phyloP scores from a whole-genome alignment of 768 basidiomycete genomes.

The Mycena filopes region DNA sequence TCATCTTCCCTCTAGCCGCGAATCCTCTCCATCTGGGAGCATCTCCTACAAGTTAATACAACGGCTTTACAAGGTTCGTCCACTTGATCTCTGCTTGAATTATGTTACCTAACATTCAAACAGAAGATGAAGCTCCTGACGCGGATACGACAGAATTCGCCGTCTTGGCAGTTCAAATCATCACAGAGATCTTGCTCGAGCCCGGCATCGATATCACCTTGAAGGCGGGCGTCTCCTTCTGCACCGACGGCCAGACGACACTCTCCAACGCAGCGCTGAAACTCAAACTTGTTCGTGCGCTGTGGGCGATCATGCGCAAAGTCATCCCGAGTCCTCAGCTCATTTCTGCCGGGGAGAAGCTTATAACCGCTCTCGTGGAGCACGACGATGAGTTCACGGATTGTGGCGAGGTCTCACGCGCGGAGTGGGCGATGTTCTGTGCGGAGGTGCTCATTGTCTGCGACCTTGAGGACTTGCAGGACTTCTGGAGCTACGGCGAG shows the following conservation, averaged over 20 bases:
- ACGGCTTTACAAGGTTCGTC: conserved; percentile 56
- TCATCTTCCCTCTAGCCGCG: conserved; percentile 34
- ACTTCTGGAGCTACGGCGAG: conserved; percentile 61
- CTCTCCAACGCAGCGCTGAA: conserved; percentile 61
- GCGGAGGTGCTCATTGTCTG: conserved; percentile 63
- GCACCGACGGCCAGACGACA: conserved; percentile 26
- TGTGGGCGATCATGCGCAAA: conserved; percentile 62
- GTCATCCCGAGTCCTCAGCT: conserved; percentile 56
- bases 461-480: conserved; percentile 56
- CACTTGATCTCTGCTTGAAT: not conserved
- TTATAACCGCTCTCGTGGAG: conserved; percentile 62
- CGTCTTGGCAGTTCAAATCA: conserved; percentile 50
- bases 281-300: conserved; percentile 63
- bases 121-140: conserved; percentile 57
- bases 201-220: conserved; percentile 53
- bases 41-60: conserved; percentile 63
- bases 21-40: conserved; percentile 66
- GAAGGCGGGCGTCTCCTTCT: conserved; percentile 35
- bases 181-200: conserved; percentile 62
- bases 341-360: conserved; percentile 51
- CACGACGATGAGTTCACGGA: conserved; percentile 59
- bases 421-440: conserved; percentile 70
- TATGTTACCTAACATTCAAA: conserved; percentile 14
- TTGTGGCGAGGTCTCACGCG: conserved; percentile 55
- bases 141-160: conserved; percentile 50